Evolutionary conservation across 805 yeast genomes (phyloP).

Genomic region (Nakazawaea peltata): DNA sequence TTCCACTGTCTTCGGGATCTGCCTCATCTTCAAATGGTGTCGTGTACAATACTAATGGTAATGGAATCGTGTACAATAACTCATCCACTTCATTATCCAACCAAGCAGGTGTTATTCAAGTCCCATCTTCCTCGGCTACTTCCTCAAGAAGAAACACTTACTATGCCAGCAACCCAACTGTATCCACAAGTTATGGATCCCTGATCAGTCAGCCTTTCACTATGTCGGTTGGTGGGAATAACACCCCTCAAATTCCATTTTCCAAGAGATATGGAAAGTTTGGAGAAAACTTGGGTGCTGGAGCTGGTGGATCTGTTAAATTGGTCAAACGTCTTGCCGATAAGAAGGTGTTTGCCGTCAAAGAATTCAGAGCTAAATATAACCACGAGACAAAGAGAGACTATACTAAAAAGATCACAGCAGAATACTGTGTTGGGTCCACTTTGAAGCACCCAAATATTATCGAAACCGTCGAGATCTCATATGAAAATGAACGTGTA

Average conservation of each 20-base stretch:
- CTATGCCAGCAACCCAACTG: slow-evolving; percentile 19
- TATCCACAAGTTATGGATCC: slow-evolving; percentile 9
- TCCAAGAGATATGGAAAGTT: slow-evolving; percentile 72
- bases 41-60: slow-evolving; percentile 10
- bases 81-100: no score
- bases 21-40: no score
- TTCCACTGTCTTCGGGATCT: neutral
- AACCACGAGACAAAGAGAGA: slow-evolving; percentile 72
- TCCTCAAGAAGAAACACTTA: slow-evolving; percentile 25
- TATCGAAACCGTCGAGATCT: slow-evolving; percentile 84
- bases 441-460: slow-evolving; percentile 86
- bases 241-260: slow-evolving; percentile 46
- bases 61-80: slow-evolving; percentile 8
- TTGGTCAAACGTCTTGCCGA: slow-evolving; percentile 63
- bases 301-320: slow-evolving; percentile 90
- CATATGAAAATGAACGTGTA: slow-evolving; percentile 79
- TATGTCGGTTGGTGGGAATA: slow-evolving; percentile 27
- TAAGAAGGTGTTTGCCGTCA: slow-evolving; percentile 76
- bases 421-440: slow-evolving; percentile 91
- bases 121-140: slow-evolving; percentile 7
- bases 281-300: slow-evolving; percentile 86
- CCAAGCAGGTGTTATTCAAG: no score
- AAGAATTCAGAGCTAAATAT: slow-evolving; percentile 78
- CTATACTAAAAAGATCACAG: slow-evolving; percentile 85
- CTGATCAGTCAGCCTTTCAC: slow-evolving; percentile 6